Percentiles rank a stretch among this genome's conserved stretches.
Conservation (phyloP, 495 filamentous ascomycete species). For the Aspergillus nanangensis region DNA sequence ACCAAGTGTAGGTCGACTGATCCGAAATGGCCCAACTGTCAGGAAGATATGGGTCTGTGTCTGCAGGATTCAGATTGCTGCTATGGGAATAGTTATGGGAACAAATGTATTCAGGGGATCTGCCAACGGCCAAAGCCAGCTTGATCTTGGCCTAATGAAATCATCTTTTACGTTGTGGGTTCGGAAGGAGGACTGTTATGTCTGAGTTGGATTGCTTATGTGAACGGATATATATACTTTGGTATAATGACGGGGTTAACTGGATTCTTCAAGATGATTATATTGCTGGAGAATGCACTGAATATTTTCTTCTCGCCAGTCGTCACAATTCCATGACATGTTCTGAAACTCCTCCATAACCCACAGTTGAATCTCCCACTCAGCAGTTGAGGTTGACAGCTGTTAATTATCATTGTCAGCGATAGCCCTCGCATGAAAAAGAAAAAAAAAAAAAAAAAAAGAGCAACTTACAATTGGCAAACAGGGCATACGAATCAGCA, state of each 20-base stretch:
- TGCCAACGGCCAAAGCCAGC: constrained; percentile 6
- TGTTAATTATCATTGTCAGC: constrained; percentile 5
- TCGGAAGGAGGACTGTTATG: too few species aligned
- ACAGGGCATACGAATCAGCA: constrained; percentile 60
- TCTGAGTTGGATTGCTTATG: too few species aligned
- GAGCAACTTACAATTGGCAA: constrained; percentile 45
- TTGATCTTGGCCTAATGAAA: background rate
- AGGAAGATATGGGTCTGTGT: constrained; percentile 21
- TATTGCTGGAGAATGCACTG: too few species aligned
- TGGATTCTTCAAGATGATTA: too few species aligned
- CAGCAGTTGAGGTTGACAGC: constrained; percentile 23
- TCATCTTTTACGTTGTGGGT: too few species aligned
- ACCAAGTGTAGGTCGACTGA: constrained; percentile 26
- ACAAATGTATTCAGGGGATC: constrained; percentile 19
- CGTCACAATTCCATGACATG: too few species aligned
- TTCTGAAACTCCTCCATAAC: too few species aligned
- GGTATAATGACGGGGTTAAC: too few species aligned
- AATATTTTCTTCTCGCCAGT: too few species aligned
- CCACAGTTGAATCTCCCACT: too few species aligned
- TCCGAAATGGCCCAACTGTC: constrained; percentile 19
- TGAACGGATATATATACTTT: too few species aligned
- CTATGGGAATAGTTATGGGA: constrained; percentile 25
- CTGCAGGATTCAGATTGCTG: constrained; percentile 21
- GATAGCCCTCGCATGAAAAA: too few species aligned
- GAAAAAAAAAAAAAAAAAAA: background rate